These are phyloP conservation scores for Tympanopsis confertula DNA, from an alignment of 2,329 filamentous ascomycete genomes.

Conservation along the genomic window DNA sequence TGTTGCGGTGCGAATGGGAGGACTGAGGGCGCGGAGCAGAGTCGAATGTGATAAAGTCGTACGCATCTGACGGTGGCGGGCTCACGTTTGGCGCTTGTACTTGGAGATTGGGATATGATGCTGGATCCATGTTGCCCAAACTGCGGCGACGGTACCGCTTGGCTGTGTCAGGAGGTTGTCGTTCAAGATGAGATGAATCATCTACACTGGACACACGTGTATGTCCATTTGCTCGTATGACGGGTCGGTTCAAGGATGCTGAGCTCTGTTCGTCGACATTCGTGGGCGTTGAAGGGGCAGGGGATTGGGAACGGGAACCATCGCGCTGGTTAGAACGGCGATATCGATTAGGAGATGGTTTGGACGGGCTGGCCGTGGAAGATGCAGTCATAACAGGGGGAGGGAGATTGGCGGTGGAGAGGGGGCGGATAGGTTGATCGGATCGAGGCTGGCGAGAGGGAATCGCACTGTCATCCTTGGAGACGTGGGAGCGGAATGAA, in stretches of 20 bases:
- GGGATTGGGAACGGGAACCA: too few relatives aligned
- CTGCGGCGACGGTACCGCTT: neutral
- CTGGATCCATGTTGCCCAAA: neutral
- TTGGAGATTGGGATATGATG: neutral
- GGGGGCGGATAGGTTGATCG: neutral
- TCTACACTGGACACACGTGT: neutral
- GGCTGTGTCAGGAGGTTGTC: neutral
- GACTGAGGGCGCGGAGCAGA: neutral
- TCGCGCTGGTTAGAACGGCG: neutral
- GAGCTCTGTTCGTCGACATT: too few relatives aligned
- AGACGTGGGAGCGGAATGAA: neutral
- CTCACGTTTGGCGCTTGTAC: too few relatives aligned
- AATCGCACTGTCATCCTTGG: neutral
- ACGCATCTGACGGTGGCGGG: too few relatives aligned
- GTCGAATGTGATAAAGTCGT: neutral
- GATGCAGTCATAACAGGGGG: neutral
- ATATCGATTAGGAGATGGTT: neutral
- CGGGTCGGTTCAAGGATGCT: too few relatives aligned
- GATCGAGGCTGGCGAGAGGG: neutral
- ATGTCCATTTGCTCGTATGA: too few relatives aligned
- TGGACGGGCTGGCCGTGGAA: neutral
- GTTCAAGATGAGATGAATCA: neutral
- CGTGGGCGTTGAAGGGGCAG: too few relatives aligned
- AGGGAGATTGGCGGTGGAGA: neutral
- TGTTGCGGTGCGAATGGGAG: neutral